Evolutionary conservation across 1,284 basidiomycete species (phyloP).

Genomic region (Pholiota adiposa): DNA sequence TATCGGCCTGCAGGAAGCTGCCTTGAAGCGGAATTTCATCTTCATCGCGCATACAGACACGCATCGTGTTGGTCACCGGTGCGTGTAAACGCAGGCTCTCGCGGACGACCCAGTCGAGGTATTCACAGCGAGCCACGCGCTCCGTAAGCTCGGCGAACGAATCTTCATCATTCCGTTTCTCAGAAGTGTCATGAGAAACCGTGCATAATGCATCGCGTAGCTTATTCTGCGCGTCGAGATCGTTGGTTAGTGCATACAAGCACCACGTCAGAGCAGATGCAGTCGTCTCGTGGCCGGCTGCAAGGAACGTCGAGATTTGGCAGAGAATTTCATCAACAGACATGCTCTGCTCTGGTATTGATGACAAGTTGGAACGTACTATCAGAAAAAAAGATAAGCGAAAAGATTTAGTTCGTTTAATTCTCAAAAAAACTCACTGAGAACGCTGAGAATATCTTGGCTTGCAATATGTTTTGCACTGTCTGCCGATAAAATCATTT

Average conservation of each 20-base stretch:
- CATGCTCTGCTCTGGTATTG: slow-evolving; percentile 53
- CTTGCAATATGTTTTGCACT: slow-evolving; percentile 10
- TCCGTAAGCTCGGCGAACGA: slow-evolving; percentile 14
- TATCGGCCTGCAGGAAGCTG: background rate
- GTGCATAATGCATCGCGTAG: slow-evolving; percentile 58
- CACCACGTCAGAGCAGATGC: slow-evolving; percentile 74
- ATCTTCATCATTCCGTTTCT: slow-evolving; percentile 4
- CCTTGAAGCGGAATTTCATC: slow-evolving; percentile 56
- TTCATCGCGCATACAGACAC: slow-evolving; percentile 52
- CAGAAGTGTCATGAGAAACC: slow-evolving; percentile 15
- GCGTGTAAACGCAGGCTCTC: slow-evolving; percentile 70
- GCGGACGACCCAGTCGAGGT: slow-evolving; percentile 55
- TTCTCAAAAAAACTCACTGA: slow-evolving; percentile 44
- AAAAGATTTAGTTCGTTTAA: background rate
- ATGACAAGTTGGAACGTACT: slow-evolving; percentile 66
- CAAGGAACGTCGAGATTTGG: slow-evolving; percentile 80
- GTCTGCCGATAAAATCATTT: background rate
- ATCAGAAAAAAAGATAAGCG: background rate
- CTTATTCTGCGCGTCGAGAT: slow-evolving; percentile 56
- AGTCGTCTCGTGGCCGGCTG: slow-evolving; percentile 68
- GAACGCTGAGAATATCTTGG: slow-evolving; percentile 55
- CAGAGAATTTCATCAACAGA: slow-evolving; percentile 69
- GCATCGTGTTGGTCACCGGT: slow-evolving; percentile 69
- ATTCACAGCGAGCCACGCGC: slow-evolving; percentile 21
- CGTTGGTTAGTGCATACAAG: slow-evolving; percentile 63